Evolutionary conservation across 2,329 filamentous ascomycete genomes (phyloP), one percentile per base, ranked within the genome.

Genomic region (Cladobotryum protrusum): DNA sequence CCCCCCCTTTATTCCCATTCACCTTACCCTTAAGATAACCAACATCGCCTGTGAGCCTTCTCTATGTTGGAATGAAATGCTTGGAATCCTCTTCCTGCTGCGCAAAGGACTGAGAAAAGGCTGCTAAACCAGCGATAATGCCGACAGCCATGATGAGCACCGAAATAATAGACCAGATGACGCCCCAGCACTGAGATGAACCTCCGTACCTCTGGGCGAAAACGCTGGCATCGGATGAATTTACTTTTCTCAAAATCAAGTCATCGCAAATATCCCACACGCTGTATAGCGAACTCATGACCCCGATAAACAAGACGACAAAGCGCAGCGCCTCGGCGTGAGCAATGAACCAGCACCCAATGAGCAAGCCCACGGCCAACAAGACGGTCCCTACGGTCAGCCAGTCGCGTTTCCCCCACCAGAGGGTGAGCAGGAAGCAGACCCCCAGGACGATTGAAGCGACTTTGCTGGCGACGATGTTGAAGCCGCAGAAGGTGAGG

Each of bases 191-290:
- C 61, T 86, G 84, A 1, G 85, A 88, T 0, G 85, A 89, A 34
- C 87, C 87, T 11, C 87, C 87, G 58, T 91, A 91, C 18, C 82
- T 76, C 67, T 88, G 76, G 7, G 87, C 86, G 59, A 91, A 91
- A 29, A 89, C 85, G 57, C 83, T 87, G 5, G 87, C 86, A 62
- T 92, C 87, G 4, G 86, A 89, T 18, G 77, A 82, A 66, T 91
- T 90, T 46, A 91, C 85, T 68, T 90, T 91, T 52, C 87, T 78
- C 4, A 90, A 71, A 57, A 92, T 89, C 32, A 91, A 72, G 58
- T 92, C 87, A 61, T 92, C 87, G 66, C 86, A 90, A 57, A 91
- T 91, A 71, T 91, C 87, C 87, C 87, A 91, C 5, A 87, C 86
- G 56, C 83, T 87, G 67, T 91, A 91, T 1, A 91, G 76, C 2